These are phyloP conservation scores for Pneumocystis canis DNA, from an alignment of 1,139 yeast species.

Conservation along the genomic window DNA sequence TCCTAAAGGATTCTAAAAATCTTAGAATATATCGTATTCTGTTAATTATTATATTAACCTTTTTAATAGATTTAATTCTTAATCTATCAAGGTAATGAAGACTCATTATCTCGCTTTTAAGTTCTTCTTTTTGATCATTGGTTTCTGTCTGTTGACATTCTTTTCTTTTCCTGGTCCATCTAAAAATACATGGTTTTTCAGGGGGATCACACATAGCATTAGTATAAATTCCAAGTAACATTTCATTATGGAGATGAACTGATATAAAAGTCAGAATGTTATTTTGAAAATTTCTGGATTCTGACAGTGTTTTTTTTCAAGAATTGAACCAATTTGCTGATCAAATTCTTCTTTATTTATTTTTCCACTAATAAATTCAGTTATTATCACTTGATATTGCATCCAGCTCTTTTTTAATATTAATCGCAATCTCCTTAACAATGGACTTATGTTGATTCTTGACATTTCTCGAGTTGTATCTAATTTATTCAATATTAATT, in stretches of 20 bases:
- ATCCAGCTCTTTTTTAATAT: background rate
- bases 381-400: background rate
- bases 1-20: conserved; percentile 22
- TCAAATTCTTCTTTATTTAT: background rate
- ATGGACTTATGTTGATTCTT: background rate
- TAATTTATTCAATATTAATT: background rate
- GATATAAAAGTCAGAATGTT: background rate
- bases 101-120: conserved; percentile 77
- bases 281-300: background rate
- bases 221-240: conserved; percentile 66
- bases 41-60: conserved; percentile 20
- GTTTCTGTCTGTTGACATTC: conserved; percentile 15
- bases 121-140: conserved; percentile 51
- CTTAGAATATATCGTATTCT: background rate
- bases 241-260: conserved; percentile 54
- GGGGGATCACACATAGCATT: conserved; percentile 66
- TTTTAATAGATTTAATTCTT: conserved; percentile 66
- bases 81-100: conserved; percentile 73
- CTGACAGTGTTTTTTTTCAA: background rate
- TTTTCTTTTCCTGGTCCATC: conserved; percentile 36
- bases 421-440: background rate
- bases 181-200: conserved; percentile 28
- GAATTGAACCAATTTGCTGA: background rate
- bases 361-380: background rate
- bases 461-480: background rate